Conservation (phyloP, 2,329 filamentous ascomycete genomes). For the Rutstroemia sp. region DNA sequence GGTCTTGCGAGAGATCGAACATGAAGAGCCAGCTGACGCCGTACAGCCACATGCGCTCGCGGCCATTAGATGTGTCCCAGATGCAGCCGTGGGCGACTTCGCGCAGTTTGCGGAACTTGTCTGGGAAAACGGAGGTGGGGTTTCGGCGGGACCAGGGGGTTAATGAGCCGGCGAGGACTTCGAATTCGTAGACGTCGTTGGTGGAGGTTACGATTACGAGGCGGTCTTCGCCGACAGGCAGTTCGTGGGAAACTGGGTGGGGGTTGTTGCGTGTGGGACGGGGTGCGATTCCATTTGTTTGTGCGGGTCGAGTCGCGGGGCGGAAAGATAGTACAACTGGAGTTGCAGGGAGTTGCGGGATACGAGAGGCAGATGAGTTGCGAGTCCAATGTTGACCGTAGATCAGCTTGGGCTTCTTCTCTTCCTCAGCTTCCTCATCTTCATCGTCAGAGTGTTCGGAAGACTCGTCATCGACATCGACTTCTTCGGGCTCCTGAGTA, state of each 20-base stretch:
- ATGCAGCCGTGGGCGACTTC: conserved; percentile 78
- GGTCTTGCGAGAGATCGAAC: conserved; percentile 74
- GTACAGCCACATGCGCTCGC: conserved; percentile 77
- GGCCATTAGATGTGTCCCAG: conserved; percentile 59
- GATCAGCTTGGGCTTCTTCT: conserved; percentile 39
- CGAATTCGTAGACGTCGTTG: conserved; percentile 69
- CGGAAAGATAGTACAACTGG: conserved; percentile 64
- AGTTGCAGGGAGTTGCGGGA: conserved; percentile 59
- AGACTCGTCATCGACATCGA: conserved; percentile 30
- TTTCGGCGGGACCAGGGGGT: conserved; percentile 85
- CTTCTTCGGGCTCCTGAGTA: conserved; percentile 32
- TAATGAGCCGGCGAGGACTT: conserved; percentile 67
- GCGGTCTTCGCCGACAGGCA: conserved; percentile 44
- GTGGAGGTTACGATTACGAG: conserved; percentile 56
- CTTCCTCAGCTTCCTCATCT: conserved; percentile 44
- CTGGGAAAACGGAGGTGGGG: conserved; percentile 65
- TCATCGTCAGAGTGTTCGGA: conserved; percentile 33
- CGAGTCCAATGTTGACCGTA: conserved; percentile 66
- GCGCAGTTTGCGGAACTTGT: conserved; percentile 63
- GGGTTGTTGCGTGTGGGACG: conserved; percentile 24
- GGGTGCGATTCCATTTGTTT: conserved; percentile 36
- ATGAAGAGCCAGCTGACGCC: conserved; percentile 83
- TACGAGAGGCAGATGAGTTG: conserved; percentile 61
- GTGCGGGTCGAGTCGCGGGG: conserved; percentile 30
- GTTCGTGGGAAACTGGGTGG: conserved; percentile 37